Base-by-base conservation (phyloP, 805 yeast genomes). In the Spathaspora passalidarum region DNA sequence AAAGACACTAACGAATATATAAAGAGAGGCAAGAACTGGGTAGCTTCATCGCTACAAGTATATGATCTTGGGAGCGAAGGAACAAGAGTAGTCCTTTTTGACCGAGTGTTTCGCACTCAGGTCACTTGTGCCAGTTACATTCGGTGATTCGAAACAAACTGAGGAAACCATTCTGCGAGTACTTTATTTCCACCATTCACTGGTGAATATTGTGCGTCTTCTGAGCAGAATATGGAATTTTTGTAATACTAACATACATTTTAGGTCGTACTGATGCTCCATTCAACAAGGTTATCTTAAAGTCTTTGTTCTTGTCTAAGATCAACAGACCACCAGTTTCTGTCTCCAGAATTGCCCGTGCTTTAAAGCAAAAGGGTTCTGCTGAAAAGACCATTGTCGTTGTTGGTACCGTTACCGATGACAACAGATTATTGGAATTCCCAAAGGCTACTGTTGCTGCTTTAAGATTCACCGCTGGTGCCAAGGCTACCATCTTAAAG, bases 281-380 rank as follows among this genome's bases (percentile, higher is more conserved):
- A 72, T 94, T 94, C 95, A 94, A 94, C 97, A 89, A 88, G 84
- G 89, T 91, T 66, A 76, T 94, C 79, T 86, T 94, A 75, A 89
- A 78, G 76, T 80, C 92, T 71, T 85, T 94, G 76, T 94, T 89
- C 89, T 82, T 94, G 69, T 92, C 98, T 61, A 94, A 94, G 92
- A 79, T 84, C 76, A 94, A 94, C 97, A 89, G 96, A 82, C 99
- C 98, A 69, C 99, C 99, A 57, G 99, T 94, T 56, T 92, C 98
- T 63, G 84, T 89, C 61, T 83, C 96, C 61, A 89, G 96, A 80
- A 81, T 94, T 62, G 73, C 86, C 68, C 83, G 86, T 74, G 91
- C 92, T 68, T 76, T 88, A 69, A 73, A 75, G 62, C 94, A 87
- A 78, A 66, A 71, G 65, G 96, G 88, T 76, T 82, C 96, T 73